A percentile compares a stretch with the other conserved stretches of the same genome.
Conservation (phyloP, 495 filamentous ascomycete species). For the Penicillium soppii region DNA sequence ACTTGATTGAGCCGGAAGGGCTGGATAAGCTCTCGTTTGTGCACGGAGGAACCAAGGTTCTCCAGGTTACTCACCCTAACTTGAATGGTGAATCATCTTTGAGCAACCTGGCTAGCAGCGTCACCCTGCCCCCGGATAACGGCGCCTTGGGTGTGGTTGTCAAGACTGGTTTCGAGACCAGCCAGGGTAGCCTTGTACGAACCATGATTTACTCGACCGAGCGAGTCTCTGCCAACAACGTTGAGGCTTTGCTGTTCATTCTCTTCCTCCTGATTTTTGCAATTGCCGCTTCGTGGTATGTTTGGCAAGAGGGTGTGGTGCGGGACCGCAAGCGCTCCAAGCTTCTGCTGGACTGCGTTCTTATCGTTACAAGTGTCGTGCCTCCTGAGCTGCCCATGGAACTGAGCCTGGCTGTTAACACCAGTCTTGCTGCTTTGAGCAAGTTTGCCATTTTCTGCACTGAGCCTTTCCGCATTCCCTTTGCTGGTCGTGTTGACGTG, state of each 20-base stretch:
- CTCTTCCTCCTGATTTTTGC: constrained; percentile 95
- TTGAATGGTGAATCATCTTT: constrained; percentile 64
- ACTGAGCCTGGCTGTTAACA: constrained; percentile 94
- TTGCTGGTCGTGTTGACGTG: constrained; percentile 91
- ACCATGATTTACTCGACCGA: constrained; percentile 99
- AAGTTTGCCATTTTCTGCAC: constrained; percentile 98
- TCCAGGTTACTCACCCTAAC: constrained; percentile 84
- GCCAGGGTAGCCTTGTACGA: constrained; percentile 92
- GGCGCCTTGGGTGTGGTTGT: constrained; percentile 92
- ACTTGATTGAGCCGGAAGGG: constrained; percentile 82
- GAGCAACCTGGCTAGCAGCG: constrained; percentile 66
- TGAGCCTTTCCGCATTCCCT: constrained; percentile 98
- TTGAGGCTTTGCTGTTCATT: constrained; percentile 92
- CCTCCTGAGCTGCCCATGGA: constrained; percentile 98
- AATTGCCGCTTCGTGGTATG: constrained; percentile 98
- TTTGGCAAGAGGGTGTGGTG: constrained; percentile 93
- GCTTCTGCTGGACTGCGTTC: constrained; percentile 92
- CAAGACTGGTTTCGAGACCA: constrained; percentile 98
- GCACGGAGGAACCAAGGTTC: constrained; percentile 94
- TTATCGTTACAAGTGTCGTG: constrained; percentile 97
- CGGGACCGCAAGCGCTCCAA: constrained; percentile 96
- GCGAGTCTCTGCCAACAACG: constrained; percentile 95
- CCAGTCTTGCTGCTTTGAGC: constrained; percentile 92
- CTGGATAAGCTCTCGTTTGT: constrained; percentile 96
- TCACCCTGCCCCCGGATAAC: constrained; percentile 79